A percentile compares a stretch with the other conserved stretches of the same genome.
Evolutionary conservation across 2,329 filamentous ascomycete species (phyloP).

Genomic region (Scytalidium lignicola): DNA sequence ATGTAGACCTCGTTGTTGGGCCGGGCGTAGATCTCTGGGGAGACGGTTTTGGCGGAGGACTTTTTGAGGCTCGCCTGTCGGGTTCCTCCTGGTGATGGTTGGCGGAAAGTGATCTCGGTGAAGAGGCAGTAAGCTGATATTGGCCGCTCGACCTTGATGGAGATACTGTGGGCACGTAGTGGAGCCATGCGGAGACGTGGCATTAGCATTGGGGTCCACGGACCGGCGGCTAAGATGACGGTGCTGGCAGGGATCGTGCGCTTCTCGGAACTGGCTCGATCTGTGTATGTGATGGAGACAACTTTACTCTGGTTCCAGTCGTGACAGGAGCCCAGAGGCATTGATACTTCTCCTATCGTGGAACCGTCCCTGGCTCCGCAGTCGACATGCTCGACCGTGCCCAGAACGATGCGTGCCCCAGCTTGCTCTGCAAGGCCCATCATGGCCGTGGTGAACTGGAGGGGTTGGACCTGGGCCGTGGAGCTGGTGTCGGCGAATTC

Average conservation of each 20-base stretch:
- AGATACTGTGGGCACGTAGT: constrained; percentile 57
- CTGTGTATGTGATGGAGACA: constrained; percentile 47
- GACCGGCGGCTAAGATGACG: constrained; percentile 35
- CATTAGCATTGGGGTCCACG: constrained; percentile 55
- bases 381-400: constrained; percentile 11
- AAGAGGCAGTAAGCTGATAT: constrained; percentile 74
- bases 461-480: constrained; percentile 79
- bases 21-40: constrained; percentile 87
- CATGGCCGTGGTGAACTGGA: constrained; percentile 80
- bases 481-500: constrained; percentile 70
- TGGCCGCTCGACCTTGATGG: constrained; percentile 47
- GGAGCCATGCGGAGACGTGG: constrained; percentile 51
- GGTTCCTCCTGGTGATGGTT: constrained; percentile 34
- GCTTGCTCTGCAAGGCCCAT: constrained; percentile 65
- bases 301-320: constrained; percentile 38
- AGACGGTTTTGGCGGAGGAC: constrained; percentile 54
- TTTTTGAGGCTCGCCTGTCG: constrained; percentile 38
- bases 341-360: constrained; percentile 40
- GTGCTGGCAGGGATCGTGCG: constrained; percentile 43
- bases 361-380: constrained; percentile 29
- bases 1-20: constrained; percentile 67
- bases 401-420: constrained; percentile 53
- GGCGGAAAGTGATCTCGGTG: constrained; percentile 72
- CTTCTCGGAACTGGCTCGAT: constrained; percentile 38
- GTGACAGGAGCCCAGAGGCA: constrained; percentile 42